phyloP scores from a whole-genome alignment of 2,329 filamentous ascomycete genomes.

The Neocucurbitaria cava region DNA sequence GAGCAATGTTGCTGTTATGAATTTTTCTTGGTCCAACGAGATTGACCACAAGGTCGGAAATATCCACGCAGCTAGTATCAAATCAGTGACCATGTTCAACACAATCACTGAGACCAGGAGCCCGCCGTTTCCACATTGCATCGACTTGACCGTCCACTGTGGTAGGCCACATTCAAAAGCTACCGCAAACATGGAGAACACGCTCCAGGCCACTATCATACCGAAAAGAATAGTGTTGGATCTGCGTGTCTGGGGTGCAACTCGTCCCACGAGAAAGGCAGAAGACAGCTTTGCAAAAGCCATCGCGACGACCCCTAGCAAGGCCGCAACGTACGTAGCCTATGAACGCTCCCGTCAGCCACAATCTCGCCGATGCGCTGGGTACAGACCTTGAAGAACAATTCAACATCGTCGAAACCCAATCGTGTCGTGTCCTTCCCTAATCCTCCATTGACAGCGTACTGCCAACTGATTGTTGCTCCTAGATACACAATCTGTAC shows the following conservation, averaged over 20 bases:
- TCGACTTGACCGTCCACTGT: slow-evolving; percentile 8
- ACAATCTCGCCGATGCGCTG: neutral
- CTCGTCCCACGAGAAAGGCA: slow-evolving; percentile 24
- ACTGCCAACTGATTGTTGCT: slow-evolving; percentile 20
- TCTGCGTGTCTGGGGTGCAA: slow-evolving; percentile 21
- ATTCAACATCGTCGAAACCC: slow-evolving; percentile 1
- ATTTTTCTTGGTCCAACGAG: slow-evolving; percentile 19
- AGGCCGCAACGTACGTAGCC: slow-evolving; percentile 15
- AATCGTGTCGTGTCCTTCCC: slow-evolving; percentile 13
- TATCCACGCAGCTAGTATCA: slow-evolving; percentile 33
- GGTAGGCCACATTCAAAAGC: slow-evolving; percentile 27
- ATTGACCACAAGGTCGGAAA: slow-evolving; percentile 29
- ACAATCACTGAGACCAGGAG: slow-evolving; percentile 24
- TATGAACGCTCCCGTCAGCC: slow-evolving; percentile 5
- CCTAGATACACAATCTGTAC: slow-evolving; percentile 19
- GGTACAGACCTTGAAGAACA: slow-evolving; percentile 23
- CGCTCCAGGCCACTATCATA: slow-evolving; percentile 15
- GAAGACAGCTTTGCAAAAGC: slow-evolving; percentile 24
- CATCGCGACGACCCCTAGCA: slow-evolving; percentile 22
- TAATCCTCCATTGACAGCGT: slow-evolving; percentile 22
- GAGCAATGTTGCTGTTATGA: slow-evolving; percentile 12
- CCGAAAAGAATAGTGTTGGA: slow-evolving; percentile 15
- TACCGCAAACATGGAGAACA: slow-evolving; percentile 18
- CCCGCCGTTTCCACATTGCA: slow-evolving; percentile 18
- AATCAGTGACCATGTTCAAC: slow-evolving; percentile 30